phyloP scores from a whole-genome alignment of 345 rosid species.

The Mangifera indica region DNA sequence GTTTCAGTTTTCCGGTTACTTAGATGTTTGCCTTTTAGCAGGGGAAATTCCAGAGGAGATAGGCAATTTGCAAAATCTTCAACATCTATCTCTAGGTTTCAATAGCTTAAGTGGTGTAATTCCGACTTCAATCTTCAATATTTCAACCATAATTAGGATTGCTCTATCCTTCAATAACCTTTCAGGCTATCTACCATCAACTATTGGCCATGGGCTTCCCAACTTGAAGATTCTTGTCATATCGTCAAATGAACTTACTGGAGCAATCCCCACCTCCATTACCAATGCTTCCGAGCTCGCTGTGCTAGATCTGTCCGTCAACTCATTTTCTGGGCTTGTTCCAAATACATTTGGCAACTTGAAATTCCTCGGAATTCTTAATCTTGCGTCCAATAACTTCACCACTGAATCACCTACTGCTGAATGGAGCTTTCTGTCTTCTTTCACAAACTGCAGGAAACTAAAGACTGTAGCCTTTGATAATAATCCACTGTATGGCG shows the following conservation, averaged over 20 bases:
- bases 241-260: background rate
- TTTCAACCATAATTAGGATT: background rate
- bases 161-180: background rate
- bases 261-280: slow-evolving; percentile 8
- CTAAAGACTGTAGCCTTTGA: background rate
- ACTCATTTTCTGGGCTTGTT: slow-evolving; percentile 9
- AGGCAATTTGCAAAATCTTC: too few species aligned
- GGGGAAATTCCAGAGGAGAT: too few species aligned
- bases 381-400: background rate
- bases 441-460: background rate
- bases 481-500: slow-evolving; percentile 8
- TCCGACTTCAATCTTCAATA: slow-evolving; percentile 24
- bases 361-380: background rate
- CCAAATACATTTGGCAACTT: background rate
- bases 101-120: slow-evolving; percentile 19
- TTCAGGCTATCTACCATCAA: slow-evolving; percentile 13
- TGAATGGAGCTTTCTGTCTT: slow-evolving; percentile 5
- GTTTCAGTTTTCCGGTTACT: too few species aligned
- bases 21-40: too few species aligned
- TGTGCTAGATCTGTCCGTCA: background rate
- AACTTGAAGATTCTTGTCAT: slow-evolving; percentile 5
- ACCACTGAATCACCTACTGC: background rate
- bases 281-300: slow-evolving; percentile 19
- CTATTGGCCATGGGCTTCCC: slow-evolving; percentile 6
- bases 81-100: too few species aligned